These are phyloP conservation scores for Fraxinus americana DNA, from an alignment of 257 asterid genomes.

Conservation along the genomic window DNA sequence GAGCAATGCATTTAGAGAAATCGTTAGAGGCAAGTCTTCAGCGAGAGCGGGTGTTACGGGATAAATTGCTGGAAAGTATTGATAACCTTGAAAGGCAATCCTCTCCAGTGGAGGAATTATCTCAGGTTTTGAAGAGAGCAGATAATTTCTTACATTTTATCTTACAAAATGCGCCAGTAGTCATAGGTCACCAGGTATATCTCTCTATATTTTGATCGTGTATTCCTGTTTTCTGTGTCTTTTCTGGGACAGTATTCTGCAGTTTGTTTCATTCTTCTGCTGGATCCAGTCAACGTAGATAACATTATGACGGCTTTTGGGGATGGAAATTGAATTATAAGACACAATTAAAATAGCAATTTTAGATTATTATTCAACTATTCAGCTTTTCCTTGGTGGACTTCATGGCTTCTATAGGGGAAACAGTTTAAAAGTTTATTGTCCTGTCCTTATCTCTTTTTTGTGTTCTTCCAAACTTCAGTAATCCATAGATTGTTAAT, in stretches of 20 bases:
- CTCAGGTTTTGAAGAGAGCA: constrained; percentile 75
- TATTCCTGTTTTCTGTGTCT: neutral
- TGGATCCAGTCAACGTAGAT: neutral
- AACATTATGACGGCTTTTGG: neutral
- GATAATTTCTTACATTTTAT: constrained; percentile 88
- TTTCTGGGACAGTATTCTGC: neutral
- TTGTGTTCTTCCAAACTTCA: neutral
- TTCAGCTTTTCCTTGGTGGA: neutral
- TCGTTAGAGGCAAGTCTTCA: constrained; percentile 61
- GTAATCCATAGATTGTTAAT: neutral
- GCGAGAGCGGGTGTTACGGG: constrained; percentile 57
- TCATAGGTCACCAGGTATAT: constrained; percentile 84
- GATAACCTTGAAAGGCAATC: constrained; percentile 78
- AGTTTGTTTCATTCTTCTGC: neutral
- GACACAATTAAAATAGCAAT: no score
- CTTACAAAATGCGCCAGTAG: constrained; percentile 93
- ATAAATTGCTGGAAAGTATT: constrained; percentile 77
- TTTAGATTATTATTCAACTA: neutral
- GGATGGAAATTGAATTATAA: neutral
- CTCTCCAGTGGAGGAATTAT: constrained; percentile 83
- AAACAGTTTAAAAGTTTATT: neutral
- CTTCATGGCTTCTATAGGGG: neutral
- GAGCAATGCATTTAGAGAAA: constrained; percentile 64
- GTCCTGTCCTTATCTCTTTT: neutral
- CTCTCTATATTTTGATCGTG: no score